Evolutionary conservation across 2,329 filamentous ascomycete species (phyloP), one percentile per base, ranked within the genome.

Genomic region (Aaosphaeria arxii): DNA sequence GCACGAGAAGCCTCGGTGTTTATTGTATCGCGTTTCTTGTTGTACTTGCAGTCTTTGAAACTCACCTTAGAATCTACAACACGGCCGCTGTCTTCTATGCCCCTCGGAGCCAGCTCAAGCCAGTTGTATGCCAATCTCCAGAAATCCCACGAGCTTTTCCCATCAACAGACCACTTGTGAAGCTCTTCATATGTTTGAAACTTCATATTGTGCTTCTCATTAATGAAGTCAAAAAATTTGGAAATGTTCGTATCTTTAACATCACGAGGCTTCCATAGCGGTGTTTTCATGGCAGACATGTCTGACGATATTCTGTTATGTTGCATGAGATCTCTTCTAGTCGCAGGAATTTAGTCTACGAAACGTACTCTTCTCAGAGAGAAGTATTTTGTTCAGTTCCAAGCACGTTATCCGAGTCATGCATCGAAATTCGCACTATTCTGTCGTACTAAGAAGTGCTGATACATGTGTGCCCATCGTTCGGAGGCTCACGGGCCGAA

Each of bases 231-330:
- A 7, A 24, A 3, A 24, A 40, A 40, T 28, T 40, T 40, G 11
- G 39, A 9, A 28, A 40, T 17, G 17, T 40, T 40, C 7, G 39
- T 40, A 7, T 40, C 39, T 9, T 40, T 9, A 7, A 9, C 7
- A 40, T 40, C 24, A 9, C 17, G 9, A 11, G 39, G 39, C 39
- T 40, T n/a, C 39, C 39, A 40, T 11, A 40, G 39, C 39, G 39
- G 39, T 40, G 38, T 64, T 1, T 63, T 57, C 36, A 65, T 63
- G 7, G 52, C 60, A 2, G 57, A 24, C 17, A 24, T 24, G 17
- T 24, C 17, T 24, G 17, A 24, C 17, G 17, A 24, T 24, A 24
- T 24, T 24, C 17, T 24, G 17, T 24, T 24, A 24, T 24, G 17
- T 24, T 24, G 17, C 17, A 24, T 24, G 17, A 24, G 17, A 24